Evolutionary conservation across 75 land plant species (phyloP), one percentile per base, ranked within the genome.

Genomic region (Larix kaempferi): DNA sequence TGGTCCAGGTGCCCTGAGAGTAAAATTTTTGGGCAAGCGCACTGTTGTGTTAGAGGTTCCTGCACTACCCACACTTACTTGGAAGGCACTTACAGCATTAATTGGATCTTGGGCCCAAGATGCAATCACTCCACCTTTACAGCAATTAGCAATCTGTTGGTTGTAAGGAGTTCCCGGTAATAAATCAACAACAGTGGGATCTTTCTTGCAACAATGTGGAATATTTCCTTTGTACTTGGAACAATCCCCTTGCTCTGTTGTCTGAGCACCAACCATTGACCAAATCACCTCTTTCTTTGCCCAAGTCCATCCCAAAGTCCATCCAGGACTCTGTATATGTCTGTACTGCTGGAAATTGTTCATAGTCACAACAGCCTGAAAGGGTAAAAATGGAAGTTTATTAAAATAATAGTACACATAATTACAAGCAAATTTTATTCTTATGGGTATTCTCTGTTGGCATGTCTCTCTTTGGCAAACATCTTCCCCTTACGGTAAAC

Each of bases 211-310:
- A 81, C 94, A 91, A 69, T 93, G 95, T 2, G 95, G 94, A 27
- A 87, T 74, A 67, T 82, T 82, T 8, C 71, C 76, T 54, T 79
- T 87, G 82, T 89, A 89, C 66, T 82, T 79, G 29, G 95, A 91
- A 77, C 94, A 93, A 82, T 93, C 93, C 6, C 95, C 91, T 77
- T 93, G 95, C 63, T 83, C 83, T 4, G 90, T 89, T 5, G 92
- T 75, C 78, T 91, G 90, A n/a, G 90, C 88, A n/a, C 95, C 95
- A 16, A 87, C 81, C 90, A 89, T 89, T 19, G 84, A 72, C 95
- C 95, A 92, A 13, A 93, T 87, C 44, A 91, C 84, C 78, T 93
- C 95, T 64, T 89, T 91, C 86, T 85, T 89, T 10, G 89, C 86
- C 95, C 95, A 93, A 6, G 75, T 60, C 95, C 95, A 93, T 0